Percentiles rank a stretch among this genome's conserved stretches.
Conservation (phyloP, 345 rosid genomes). For the Populus euphratica region DNA sequence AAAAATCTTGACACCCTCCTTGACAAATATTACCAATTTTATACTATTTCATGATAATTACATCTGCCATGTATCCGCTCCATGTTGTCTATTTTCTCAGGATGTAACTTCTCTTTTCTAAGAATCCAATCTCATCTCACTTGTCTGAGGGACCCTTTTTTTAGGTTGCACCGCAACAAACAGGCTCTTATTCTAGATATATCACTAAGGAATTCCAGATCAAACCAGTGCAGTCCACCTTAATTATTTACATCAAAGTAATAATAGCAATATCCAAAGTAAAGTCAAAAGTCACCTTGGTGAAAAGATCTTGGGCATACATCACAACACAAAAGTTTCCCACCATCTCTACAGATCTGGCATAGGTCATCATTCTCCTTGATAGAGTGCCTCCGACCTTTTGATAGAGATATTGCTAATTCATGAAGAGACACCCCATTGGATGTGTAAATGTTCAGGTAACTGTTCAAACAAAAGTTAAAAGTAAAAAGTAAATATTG, state of each 20-base stretch:
- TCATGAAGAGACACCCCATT: conserved; percentile 98
- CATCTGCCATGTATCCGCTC: not conserved
- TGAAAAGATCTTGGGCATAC: conserved; percentile 98
- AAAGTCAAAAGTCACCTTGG: conserved; percentile 43
- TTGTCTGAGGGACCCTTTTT: not conserved
- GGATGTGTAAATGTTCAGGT: conserved; percentile 86
- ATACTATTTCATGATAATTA: not conserved
- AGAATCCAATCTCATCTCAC: not conserved
- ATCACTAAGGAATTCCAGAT: not conserved
- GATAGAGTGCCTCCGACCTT: conserved; percentile 63
- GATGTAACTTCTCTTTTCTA: not conserved
- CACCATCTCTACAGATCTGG: conserved; percentile 94
- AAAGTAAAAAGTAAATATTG: not conserved
- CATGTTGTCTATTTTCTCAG: not conserved
- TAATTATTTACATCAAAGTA: not conserved
- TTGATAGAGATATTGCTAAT: conserved; percentile 79
- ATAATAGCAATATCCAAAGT: not conserved
- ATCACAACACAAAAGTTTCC: conserved; percentile 88
- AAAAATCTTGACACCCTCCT: not conserved
- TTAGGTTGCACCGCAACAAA: no score
- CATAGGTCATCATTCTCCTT: conserved; percentile 80
- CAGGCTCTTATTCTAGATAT: not conserved
- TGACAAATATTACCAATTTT: not conserved
- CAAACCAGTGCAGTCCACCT: not conserved
- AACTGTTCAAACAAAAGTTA: conserved; percentile 45